phyloP scores from a whole-genome alignment of 331 rosid genomes.

The Telfairia occidentalis region DNA sequence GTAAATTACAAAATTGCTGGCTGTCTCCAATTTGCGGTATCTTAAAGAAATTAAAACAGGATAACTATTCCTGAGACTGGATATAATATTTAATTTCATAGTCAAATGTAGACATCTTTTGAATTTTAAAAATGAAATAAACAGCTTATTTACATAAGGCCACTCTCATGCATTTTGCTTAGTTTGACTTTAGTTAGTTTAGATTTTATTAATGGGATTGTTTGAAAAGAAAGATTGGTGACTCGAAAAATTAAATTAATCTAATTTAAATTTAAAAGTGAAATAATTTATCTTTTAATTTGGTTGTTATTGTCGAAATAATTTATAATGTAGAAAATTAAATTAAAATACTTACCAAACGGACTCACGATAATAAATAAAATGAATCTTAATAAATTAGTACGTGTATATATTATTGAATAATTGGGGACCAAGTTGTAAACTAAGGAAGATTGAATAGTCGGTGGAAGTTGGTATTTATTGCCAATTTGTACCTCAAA shows the following conservation, averaged over 20 bases:
- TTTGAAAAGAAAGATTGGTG: too few relatives aligned
- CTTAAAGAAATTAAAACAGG: neutral
- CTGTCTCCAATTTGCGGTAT: neutral
- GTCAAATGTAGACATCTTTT: neutral
- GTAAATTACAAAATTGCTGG: neutral
- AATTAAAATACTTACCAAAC: too few relatives aligned
- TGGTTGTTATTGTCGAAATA: neutral
- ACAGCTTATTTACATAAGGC: neutral
- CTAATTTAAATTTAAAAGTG: neutral
- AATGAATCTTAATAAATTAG: too few relatives aligned
- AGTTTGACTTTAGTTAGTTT: neutral
- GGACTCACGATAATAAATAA: neutral
- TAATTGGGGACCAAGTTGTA: too few relatives aligned
- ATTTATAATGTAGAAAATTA: neutral
- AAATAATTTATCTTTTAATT: neutral
- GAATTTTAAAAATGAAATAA: neutral
- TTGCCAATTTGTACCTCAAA: neutral
- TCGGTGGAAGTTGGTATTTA: neutral
- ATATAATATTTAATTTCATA: neutral
- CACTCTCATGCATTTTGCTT: neutral
- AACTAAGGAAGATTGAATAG: neutral
- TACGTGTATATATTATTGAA: too few relatives aligned
- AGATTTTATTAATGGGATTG: neutral
- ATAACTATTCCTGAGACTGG: neutral
- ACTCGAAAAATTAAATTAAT: too few relatives aligned